Evolutionary conservation across 306 rosid genomes (phyloP).

Genomic region (Potentilla sterilis): DNA sequence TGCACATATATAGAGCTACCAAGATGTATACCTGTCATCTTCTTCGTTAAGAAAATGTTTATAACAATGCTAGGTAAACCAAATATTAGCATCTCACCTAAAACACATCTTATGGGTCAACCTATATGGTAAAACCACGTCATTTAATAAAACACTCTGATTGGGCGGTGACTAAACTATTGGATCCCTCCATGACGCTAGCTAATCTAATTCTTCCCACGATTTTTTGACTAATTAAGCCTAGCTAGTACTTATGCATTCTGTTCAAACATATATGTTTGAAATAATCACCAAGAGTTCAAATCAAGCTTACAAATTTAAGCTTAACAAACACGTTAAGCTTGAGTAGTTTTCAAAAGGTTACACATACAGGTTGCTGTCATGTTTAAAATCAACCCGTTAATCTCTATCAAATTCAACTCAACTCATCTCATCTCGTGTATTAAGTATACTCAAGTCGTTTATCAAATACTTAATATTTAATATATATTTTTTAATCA

Average conservation of each 20-base stretch:
- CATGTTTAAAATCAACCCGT: background rate
- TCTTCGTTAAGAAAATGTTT: background rate
- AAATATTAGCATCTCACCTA: no score
- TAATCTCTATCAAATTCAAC: background rate
- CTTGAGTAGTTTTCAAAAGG: background rate
- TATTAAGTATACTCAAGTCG: no score
- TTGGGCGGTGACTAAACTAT: no score
- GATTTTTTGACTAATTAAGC: background rate
- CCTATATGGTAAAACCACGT: no score
- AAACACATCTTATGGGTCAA: no score
- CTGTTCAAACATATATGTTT: background rate
- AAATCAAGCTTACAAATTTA: background rate
- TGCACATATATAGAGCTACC: background rate
- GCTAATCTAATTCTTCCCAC: slow-evolving; percentile 9
- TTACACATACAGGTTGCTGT: background rate
- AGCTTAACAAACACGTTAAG: background rate
- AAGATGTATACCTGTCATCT: background rate
- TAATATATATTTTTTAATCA: no score
- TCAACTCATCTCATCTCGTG: no score
- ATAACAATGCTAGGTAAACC: no score
- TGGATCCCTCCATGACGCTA: background rate
- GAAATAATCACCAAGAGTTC: background rate
- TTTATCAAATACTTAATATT: no score
- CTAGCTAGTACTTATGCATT: no score
- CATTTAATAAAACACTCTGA: no score